Conservation (phyloP, 1,284 basidiomycete species). For the Puccinia horiana region DNA sequence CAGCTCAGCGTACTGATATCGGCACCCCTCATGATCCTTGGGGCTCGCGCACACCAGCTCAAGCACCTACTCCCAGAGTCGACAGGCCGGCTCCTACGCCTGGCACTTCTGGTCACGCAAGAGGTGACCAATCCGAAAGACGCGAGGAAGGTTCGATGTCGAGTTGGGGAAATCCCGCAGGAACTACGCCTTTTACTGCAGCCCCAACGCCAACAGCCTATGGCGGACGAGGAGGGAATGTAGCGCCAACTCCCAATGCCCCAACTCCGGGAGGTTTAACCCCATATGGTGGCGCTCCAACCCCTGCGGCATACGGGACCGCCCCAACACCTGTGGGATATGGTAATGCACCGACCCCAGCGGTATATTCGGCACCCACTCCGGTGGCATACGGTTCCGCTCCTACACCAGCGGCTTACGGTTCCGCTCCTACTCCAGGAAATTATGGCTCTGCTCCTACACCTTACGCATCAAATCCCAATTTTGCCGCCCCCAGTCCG, state of each 20-base stretch:
- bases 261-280: constrained; percentile 57
- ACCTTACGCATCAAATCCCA: constrained; percentile 57
- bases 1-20: constrained; percentile 50
- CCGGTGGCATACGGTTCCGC: constrained; percentile 57
- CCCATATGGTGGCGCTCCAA: constrained; percentile 49
- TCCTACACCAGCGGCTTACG: constrained; percentile 58
- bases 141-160: constrained; percentile 53
- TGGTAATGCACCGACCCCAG: constrained; percentile 62
- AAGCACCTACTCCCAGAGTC: constrained; percentile 33
- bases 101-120: constrained; percentile 36
- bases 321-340: constrained; percentile 57
- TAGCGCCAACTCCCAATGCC: constrained; percentile 51
- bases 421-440: constrained; percentile 52
- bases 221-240: constrained; percentile 52
- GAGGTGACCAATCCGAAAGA: constrained; percentile 52
- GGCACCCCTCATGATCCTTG: constrained; percentile 51
- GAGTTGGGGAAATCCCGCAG: constrained; percentile 52
- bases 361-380: constrained; percentile 55
- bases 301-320: constrained; percentile 51
- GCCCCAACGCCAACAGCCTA: constrained; percentile 53
- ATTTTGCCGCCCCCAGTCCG: constrained; percentile 59
- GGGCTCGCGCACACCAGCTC: constrained; percentile 49
- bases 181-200: constrained; percentile 54
- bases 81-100: constrained; percentile 41
- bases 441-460: constrained; percentile 59